phyloP scores from a whole-genome alignment of 176 grass and related monocot species.

The Carex littledalei region DNA sequence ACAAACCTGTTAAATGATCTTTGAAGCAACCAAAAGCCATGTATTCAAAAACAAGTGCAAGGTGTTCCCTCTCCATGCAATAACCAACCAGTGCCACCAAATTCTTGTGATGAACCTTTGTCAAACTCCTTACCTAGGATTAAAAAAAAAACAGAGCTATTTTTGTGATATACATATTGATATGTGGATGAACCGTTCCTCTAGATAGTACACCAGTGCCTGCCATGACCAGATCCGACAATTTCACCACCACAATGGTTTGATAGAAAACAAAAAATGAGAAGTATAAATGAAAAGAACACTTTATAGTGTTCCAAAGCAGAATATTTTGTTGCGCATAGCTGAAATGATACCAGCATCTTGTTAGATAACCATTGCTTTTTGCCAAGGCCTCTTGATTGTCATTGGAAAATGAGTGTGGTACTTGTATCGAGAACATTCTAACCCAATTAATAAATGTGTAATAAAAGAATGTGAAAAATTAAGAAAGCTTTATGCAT shows the following conservation, averaged over 20 bases:
- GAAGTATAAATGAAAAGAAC: not conserved
- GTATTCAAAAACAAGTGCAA: slow-evolving; percentile 32
- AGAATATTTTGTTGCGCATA: not conserved
- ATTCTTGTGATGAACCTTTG: slow-evolving; percentile 34
- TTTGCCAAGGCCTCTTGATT: not conserved
- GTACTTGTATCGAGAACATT: not conserved
- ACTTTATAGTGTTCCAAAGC: not conserved
- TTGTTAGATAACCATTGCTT: not conserved
- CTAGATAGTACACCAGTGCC: not conserved
- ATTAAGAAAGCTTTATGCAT: not conserved
- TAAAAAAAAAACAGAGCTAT: not conserved
- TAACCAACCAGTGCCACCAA: slow-evolving; percentile 34
- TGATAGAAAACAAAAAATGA: not conserved
- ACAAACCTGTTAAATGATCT: slow-evolving; percentile 33
- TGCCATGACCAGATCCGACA: not conserved
- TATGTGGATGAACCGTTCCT: not conserved
- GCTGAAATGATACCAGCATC: not conserved
- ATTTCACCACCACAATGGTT: not conserved
- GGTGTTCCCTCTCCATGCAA: slow-evolving; percentile 23
- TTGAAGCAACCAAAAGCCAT: slow-evolving; percentile 30
- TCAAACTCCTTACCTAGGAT: slow-evolving; percentile 27
- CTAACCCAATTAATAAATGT: not conserved
- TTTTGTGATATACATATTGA: not conserved
- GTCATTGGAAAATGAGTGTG: not conserved
- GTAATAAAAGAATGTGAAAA: not conserved